Conservation (phyloP, 805 yeast genomes). For the Candida ovalis region DNA sequence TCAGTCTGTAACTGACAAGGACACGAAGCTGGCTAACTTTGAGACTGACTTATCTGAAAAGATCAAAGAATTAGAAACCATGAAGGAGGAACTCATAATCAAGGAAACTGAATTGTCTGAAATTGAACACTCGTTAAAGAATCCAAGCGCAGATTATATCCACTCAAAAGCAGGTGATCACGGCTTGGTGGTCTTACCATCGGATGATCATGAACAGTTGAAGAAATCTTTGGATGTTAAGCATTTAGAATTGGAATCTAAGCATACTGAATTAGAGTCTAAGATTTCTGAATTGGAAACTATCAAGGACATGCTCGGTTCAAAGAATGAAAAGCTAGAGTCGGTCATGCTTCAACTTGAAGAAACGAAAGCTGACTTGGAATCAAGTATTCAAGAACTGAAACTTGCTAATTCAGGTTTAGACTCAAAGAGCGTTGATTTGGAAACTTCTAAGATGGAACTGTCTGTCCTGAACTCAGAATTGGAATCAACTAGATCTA, state of each 20-base stretch:
- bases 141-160: slow-evolving; percentile 20
- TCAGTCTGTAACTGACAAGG: not conserved
- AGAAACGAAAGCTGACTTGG: not conserved
- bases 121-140: not conserved
- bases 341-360: not conserved
- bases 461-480: not conserved
- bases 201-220: slow-evolving; percentile 5
- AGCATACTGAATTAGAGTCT: slow-evolving; percentile 12
- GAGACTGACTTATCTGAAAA: not conserved
- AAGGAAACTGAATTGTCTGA: not conserved
- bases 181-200: slow-evolving; percentile 17
- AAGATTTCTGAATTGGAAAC: slow-evolving; percentile 1
- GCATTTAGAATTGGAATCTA: slow-evolving; percentile 6
- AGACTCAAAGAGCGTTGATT: not conserved
- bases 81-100: not conserved
- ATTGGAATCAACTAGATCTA: slow-evolving; percentile 1
- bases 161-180: slow-evolving; percentile 14
- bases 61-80: slow-evolving; percentile 1
- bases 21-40: slow-evolving; percentile 2
- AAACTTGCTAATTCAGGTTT: not conserved
- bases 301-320: not conserved
- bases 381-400: not conserved
- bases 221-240: slow-evolving; percentile 1
- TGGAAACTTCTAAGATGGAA: not conserved
- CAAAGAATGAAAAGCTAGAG: not conserved